phyloP scores from a whole-genome alignment of 129 eudicot species.

The Logfia minima region DNA sequence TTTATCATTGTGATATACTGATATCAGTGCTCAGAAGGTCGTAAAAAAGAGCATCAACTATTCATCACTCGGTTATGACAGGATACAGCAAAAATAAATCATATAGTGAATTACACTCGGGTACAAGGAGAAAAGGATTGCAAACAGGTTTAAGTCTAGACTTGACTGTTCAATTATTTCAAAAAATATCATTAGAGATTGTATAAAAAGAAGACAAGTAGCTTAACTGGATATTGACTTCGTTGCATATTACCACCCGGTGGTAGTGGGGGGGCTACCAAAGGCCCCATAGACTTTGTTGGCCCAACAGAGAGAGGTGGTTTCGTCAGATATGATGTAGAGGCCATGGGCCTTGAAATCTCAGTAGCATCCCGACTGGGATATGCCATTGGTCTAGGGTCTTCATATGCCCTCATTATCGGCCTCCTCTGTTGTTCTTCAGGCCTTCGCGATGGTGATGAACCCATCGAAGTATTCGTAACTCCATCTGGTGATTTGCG shows the following conservation, averaged over 20 bases:
- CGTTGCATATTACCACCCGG: conserved; percentile 43
- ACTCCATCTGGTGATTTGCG: conserved; percentile 69
- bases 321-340: conserved; percentile 49
- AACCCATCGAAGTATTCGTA: conserved; percentile 44
- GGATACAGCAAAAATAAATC: background rate
- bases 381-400: conserved; percentile 47
- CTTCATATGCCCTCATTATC: conserved; percentile 55
- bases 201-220: conserved; percentile 17
- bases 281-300: conserved; percentile 36
- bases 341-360: conserved; percentile 47
- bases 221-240: conserved; percentile 60
- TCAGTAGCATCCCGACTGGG: conserved; percentile 50
- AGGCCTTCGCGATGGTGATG: conserved; percentile 50
- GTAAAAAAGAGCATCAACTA: background rate
- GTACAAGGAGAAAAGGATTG: background rate
- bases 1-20: background rate
- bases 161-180: conserved; percentile 3
- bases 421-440: conserved; percentile 60
- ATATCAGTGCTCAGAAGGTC: background rate
- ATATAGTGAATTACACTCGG: background rate
- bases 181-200: background rate
- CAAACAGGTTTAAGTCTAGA: conserved; percentile 4
- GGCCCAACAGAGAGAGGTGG: conserved; percentile 51
- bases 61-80: background rate
- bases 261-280: conserved; percentile 47